Percentiles rank a stretch among this genome's conserved stretches.
phyloP scores from a whole-genome alignment of 176 grass and related monocot species.

The Oryza australiensis region DNA sequence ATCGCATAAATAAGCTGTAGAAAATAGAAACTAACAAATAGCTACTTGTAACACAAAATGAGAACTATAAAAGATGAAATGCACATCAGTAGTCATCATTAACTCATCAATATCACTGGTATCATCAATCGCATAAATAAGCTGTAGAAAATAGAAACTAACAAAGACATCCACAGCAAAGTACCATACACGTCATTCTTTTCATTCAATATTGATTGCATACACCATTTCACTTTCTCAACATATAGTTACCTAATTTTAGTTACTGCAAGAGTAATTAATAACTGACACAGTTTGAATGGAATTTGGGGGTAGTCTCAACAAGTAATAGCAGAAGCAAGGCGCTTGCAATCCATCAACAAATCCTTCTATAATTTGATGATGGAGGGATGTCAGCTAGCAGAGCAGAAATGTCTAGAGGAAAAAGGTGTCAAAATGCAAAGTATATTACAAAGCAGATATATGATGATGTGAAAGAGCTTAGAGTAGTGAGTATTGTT shows the following conservation, averaged over 20 bases:
- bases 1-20: background rate
- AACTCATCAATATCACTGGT: background rate
- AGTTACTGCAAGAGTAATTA: background rate
- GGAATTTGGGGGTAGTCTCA: background rate
- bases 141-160: background rate
- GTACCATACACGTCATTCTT: background rate
- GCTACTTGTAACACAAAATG: background rate
- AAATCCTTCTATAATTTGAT: background rate
- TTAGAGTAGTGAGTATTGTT: background rate
- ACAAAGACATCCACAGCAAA: background rate
- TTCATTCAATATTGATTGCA: background rate
- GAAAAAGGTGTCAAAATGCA: background rate
- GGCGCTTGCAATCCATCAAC: background rate
- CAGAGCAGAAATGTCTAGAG: background rate
- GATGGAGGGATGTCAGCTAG: background rate
- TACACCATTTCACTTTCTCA: background rate
- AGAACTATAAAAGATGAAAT: background rate
- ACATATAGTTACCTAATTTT: background rate
- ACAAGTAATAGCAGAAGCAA: background rate
- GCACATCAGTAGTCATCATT: background rate
- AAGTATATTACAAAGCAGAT: background rate
- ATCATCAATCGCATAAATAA: background rate
- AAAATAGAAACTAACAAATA: background rate
- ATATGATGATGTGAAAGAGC: background rate
- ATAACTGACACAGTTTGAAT: background rate